A percentile compares a stretch with the other conserved stretches of the same genome.
Evolutionary conservation across 441 rosid species (phyloP).

Genomic region (Croton laevigatus): DNA sequence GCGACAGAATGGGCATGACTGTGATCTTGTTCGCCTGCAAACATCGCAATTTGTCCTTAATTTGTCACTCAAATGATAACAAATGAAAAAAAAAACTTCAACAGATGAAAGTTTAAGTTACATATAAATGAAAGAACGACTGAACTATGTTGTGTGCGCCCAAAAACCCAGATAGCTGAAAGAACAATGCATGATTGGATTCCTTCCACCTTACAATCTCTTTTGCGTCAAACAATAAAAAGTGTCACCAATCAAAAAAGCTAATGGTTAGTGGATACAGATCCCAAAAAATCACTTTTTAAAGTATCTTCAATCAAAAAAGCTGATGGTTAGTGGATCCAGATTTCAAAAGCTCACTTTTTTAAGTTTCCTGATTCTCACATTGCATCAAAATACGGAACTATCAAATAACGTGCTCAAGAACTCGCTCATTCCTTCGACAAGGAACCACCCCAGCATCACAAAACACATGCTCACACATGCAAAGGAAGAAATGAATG

Average conservation of each 20-base stretch:
- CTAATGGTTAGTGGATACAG: background rate
- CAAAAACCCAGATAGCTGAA: background rate
- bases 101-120: background rate
- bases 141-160: background rate
- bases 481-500: background rate
- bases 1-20: slow-evolving; percentile 68
- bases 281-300: background rate
- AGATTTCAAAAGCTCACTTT: background rate
- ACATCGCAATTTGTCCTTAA: slow-evolving; percentile 1
- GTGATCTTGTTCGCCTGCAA: slow-evolving; percentile 56
- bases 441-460: background rate
- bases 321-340: background rate
- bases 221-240: too few relatives aligned
- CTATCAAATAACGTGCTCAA: background rate
- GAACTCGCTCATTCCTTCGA: background rate
- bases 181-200: background rate
- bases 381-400: too few relatives aligned
- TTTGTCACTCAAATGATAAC: background rate
- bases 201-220: background rate
- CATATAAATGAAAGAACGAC: background rate
- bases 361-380: background rate
- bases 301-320: background rate
- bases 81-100: too few relatives aligned
- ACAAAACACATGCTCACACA: background rate
- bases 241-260: background rate